Conservation (phyloP, 2,329 filamentous ascomycete species). For the Cercospora sojina region DNA sequence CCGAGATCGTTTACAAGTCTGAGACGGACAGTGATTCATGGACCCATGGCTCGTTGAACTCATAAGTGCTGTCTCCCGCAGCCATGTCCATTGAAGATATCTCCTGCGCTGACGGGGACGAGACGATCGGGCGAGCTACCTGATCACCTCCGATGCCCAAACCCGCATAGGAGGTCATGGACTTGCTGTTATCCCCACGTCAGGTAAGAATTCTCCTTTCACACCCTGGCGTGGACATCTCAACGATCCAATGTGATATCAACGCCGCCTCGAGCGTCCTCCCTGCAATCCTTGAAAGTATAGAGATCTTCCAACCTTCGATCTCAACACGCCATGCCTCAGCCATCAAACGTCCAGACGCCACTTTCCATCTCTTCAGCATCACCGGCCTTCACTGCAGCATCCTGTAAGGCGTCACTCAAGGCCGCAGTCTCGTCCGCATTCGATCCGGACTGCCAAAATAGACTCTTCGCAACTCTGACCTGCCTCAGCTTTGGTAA, state of each 20-base stretch:
- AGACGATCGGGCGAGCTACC: neutral
- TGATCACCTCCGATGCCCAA: neutral
- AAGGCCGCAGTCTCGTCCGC: conserved; percentile 42
- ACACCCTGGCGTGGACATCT: neutral
- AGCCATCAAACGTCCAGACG: conserved; percentile 32
- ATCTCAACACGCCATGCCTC: neutral
- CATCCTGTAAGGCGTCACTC: conserved; percentile 39
- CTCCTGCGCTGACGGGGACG: neutral
- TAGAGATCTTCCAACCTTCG: neutral
- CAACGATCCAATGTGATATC: neutral
- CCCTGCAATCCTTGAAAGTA: neutral
- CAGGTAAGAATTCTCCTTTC: neutral
- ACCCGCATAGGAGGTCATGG: too few relatives aligned
- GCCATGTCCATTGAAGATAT: neutral
- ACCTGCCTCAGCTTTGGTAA: conserved; percentile 43
- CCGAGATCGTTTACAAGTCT: neutral
- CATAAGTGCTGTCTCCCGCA: neutral
- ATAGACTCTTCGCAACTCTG: conserved; percentile 40
- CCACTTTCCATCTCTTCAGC: conserved; percentile 20
- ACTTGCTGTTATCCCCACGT: neutral
- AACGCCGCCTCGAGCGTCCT: neutral
- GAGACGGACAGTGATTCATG: neutral
- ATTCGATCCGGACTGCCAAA: conserved; percentile 41
- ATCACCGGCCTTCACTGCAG: conserved; percentile 20
- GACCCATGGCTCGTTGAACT: neutral